Evolutionary conservation across 495 filamentous ascomycete species (phyloP), one percentile per base, ranked within the genome.

Genomic region (Amphirosellinia nigrospora): DNA sequence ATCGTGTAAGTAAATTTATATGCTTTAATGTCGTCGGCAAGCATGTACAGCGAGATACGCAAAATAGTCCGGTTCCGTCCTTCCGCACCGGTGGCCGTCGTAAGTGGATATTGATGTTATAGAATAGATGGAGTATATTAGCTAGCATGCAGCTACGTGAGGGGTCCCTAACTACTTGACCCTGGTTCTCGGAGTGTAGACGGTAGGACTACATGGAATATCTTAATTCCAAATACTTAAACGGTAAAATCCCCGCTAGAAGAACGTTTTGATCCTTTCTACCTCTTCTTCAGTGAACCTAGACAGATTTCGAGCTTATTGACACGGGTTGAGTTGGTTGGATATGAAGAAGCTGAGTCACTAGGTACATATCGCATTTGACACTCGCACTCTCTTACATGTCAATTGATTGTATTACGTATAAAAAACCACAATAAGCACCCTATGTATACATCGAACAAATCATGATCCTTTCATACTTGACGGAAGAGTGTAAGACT

Each of bases 131-230:
- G 34, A 36, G 34, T 36, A 36, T 3, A 3, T 46, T 16, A 46
- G 43, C n/a, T n/a, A n/a, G n/a, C n/a, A 46, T 46, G 43, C 43
- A 46, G 43, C 43, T 46, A 46, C 43, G 43, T 46, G 43, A 46
- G 5, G 41, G 41, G 34, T 36, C 34, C 34, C 34, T 36, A 36
- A 43, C 13, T 15, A 43, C 41, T 43, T 43, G 5, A 15, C 13
- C 41, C 41, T 43, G 19, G 11, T 43, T 16, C 13, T 16, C 13
- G 41, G 3, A 46, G 6, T 19, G 16, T n/a, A 46, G 19, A 46
- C 43, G 21, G 34, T 46, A 46, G 16, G 16, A 7, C 43, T 6
- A 45, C 34, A 36, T 3, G 34, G 34, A 36, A 36, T 36, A 7
- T 7, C 3, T 7, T 7, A 36, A 36, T 36, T 36, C 34, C 34